Evolutionary conservation across 768 basidiomycete species (phyloP).

Genomic region (Collybia nuda): DNA sequence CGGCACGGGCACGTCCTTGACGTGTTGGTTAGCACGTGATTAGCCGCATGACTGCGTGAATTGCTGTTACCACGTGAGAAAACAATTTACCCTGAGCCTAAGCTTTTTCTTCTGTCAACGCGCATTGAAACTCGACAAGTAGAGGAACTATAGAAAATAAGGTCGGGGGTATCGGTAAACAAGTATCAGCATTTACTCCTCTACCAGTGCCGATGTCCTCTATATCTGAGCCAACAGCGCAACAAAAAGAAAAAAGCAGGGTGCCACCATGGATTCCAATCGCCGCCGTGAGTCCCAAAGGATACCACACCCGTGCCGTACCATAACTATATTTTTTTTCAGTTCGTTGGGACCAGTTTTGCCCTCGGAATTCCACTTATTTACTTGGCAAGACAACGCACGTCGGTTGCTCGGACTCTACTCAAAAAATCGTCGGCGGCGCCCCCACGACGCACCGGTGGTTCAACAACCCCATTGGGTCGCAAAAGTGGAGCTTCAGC

Average conservation of each 20-base stretch:
- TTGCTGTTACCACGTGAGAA: too few relatives aligned
- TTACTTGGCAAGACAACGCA: conserved; percentile 32
- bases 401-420: conserved; percentile 18
- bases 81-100: too few relatives aligned
- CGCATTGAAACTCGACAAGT: too few relatives aligned
- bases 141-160: too few relatives aligned
- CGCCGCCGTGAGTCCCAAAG: conserved; percentile 10
- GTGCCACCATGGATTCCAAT: conserved; percentile 17
- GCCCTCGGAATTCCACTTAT: conserved; percentile 33
- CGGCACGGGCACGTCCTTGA: too few relatives aligned
- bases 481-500: conserved; percentile 7
- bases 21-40: too few relatives aligned
- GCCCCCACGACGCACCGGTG: conserved; percentile 28
- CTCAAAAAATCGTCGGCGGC: conserved; percentile 21
- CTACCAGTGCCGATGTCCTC: too few relatives aligned
- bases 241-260: neutral
- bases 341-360: conserved; percentile 22
- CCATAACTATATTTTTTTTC: neutral
- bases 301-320: neutral
- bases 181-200: too few relatives aligned
- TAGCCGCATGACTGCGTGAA: too few relatives aligned
- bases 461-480: conserved; percentile 3
- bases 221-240: neutral
- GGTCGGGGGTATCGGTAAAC: too few relatives aligned
- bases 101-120: too few relatives aligned